Evolutionary conservation across 75 land plant genomes (phyloP), one percentile per base, ranked within the genome.

Genomic region (Cryptomeria japonica): DNA sequence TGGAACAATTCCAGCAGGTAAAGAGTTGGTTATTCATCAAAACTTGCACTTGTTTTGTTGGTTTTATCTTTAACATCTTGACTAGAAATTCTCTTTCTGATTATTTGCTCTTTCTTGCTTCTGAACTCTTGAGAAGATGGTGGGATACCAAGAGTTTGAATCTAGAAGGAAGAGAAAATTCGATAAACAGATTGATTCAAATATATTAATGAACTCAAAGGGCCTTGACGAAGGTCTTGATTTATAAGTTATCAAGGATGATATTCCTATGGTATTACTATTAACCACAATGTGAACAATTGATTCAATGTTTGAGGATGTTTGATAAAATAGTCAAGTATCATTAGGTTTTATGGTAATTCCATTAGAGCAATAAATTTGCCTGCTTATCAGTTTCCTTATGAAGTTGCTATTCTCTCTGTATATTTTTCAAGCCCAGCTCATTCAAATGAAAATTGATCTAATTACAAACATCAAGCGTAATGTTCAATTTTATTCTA

Each of bases 131-230:
- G 84, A 34, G 12, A 46, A 98, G 99, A 93, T 98, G 98, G 99
- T 94, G 86, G 97, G 96, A 37, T 96, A 94, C 79, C 88, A 94
- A 87, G 99, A 91, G 42, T 98, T 94, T 92, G 99, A 98, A 89
- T 91, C 86, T 28, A 86, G 99, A 72, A 91, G 99, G 85, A 96
- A 89, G 86, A 96, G 90, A 92, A 98, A 98, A 86, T 94, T 97
- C 87, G 97, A 98, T 93, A 98, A 98, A 88, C 99, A 98, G 86
- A 92, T 98, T 75, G 97, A 98, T 90, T 92, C 99, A 46, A 98
- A 98, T 89, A 98, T 98, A 47, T 91, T 98, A 92, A 94, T 95
- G 55, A 87, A 94, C 86, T 98, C 99, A 2, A 91, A 89, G 49
- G 97, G 93, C 79, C 91, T 98, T 76, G 99, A 98, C 64, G 97